phyloP scores from a whole-genome alignment of 805 yeast species.

The Danielia reshetovae region DNA sequence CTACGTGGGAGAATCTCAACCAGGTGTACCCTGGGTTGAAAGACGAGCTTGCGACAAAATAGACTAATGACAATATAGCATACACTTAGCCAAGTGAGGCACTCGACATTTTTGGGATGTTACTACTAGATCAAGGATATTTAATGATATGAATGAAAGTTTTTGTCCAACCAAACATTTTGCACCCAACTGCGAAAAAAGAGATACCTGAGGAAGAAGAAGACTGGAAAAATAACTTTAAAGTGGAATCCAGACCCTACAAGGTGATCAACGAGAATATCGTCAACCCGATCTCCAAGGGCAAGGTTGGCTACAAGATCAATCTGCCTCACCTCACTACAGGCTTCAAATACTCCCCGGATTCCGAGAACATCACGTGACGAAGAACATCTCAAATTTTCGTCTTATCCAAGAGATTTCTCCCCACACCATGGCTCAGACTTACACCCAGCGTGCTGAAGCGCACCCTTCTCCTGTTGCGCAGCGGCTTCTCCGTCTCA shows the following conservation, averaged over 20 bases:
- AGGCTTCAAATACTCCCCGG: no score
- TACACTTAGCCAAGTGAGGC: no score
- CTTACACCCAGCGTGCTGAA: constrained; percentile 69
- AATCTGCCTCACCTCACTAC: no score
- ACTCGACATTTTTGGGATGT: no score
- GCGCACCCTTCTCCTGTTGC: constrained; percentile 79
- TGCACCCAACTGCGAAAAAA: no score
- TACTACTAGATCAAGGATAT: no score
- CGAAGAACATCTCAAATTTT: not conserved
- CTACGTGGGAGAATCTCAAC: constrained; percentile 31
- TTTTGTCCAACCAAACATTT: no score
- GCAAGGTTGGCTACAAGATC: constrained; percentile 75
- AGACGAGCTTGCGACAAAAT: constrained; percentile 4
- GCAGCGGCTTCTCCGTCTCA: constrained; percentile 61
- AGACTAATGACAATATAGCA: not conserved
- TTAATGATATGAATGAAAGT: no score
- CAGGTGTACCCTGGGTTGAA: constrained; percentile 25
- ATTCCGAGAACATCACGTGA: constrained; percentile 1
- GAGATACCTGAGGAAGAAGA: constrained; percentile 7
- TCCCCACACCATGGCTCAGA: constrained; percentile 8
- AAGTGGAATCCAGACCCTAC: constrained; percentile 67
- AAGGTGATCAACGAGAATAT: constrained; percentile 72
- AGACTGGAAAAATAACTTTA: no score
- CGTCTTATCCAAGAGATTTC: not conserved
- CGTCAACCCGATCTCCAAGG: constrained; percentile 64